Base-by-base conservation (phyloP, 2,329 filamentous ascomycete genomes). In the Ophiostoma angusticollis region DNA sequence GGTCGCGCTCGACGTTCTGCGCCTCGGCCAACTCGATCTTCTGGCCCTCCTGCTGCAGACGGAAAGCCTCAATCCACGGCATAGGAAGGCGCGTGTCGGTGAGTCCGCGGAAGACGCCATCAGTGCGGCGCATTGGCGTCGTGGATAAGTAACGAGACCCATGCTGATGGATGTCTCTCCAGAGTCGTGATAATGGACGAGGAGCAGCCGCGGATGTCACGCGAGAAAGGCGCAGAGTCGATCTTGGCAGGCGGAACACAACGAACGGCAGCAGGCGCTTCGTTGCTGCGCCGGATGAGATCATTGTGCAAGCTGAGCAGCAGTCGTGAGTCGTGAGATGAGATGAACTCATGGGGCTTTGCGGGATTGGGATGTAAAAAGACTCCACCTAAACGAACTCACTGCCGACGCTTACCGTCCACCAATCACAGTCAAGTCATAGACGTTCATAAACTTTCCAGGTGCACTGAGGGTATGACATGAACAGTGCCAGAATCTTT, bases 31-130 rank as follows among this genome's bases (percentile, higher is more conserved):
- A 37, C 8, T 45, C 49, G 5, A 50, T 39, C n/a, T 42, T 44
- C 34, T 57, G 51, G 8, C 55, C 56, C 47, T 69, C 59, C 33
- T 64, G 67, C 51, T 73, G 70, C 45, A 68, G 63, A 23, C 64
- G 66, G 42, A 80, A 63, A 0, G 79, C 79, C 49, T 83, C 75
- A 35, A 83, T 71, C 78, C 78, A 84, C 24, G 79, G 78, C 34
- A 69, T 75, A 1, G 54, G 52, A 22, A 57, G 46, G 9, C 57
- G 51, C 17, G 47, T 47, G 39, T 61, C 59, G 1, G 52, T 56
- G 18, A 62, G 46, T 6, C 56, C 58, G 14, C 52, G 50, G 40
- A 61, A 62, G 6, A 61, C 58, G 12, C 58, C 58, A 30, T 62
- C 58, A 0, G 58, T 61, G 18, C 31, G 31, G 31, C 29, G 39